Evolutionary conservation across 306 rosid species (phyloP).

Genomic region (Trifolium fragiferum): DNA sequence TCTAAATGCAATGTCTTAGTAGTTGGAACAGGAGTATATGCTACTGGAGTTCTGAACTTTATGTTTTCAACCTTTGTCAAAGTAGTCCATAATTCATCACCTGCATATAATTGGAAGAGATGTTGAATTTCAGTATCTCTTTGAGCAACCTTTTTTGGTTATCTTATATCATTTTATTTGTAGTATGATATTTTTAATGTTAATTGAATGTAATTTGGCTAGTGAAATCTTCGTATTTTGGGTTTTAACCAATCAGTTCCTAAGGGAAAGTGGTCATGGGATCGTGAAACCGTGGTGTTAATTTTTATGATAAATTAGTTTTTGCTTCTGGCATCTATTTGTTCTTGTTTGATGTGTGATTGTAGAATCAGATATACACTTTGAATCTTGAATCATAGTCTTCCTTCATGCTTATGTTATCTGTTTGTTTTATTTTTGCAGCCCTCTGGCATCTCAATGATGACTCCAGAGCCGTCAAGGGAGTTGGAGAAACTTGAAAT

Average conservation of each 20-base stretch:
- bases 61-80: background rate
- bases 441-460: conserved; percentile 48
- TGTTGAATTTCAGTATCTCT: conserved; percentile 1
- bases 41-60: background rate
- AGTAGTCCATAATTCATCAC: conserved; percentile 19
- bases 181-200: conserved; percentile 11
- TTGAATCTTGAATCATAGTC: conserved; percentile 22
- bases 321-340: conserved; percentile 26
- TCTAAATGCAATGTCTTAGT: conserved; percentile 7
- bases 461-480: conserved; percentile 60
- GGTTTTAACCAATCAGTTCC: background rate
- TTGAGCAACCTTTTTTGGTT: conserved; percentile 12
- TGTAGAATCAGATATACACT: conserved; percentile 24
- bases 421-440: conserved; percentile 31
- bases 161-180: background rate
- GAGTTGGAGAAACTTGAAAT: conserved; percentile 58
- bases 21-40: conserved; percentile 6
- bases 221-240: background rate
- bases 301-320: background rate
- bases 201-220: conserved; percentile 1
- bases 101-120: conserved; percentile 8
- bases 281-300: background rate
- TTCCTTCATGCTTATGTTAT: conserved; percentile 34
- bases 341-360: conserved; percentile 17
- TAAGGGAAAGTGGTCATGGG: background rate